Conservation (phyloP, 371 early-diverging fungal species). For the Mortierella sp. region DNA sequence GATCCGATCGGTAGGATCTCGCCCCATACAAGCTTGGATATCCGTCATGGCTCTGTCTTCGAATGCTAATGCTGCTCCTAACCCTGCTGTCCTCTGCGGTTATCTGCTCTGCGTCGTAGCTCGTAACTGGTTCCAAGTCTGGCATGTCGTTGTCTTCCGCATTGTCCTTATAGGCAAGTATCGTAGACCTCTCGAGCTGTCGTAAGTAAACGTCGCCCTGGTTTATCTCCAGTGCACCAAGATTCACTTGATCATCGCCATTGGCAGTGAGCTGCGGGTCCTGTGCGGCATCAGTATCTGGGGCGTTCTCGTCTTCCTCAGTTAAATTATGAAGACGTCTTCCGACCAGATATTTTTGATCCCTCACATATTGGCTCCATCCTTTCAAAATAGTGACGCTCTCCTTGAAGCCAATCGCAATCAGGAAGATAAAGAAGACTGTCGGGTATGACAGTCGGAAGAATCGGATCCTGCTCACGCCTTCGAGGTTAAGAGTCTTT, state of each 20-base stretch:
- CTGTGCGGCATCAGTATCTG: neutral
- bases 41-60: neutral
- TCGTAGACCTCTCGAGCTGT: neutral
- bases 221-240: neutral
- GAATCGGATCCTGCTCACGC: slow-evolving; percentile 32
- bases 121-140: slow-evolving; percentile 1
- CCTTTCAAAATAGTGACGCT: slow-evolving; percentile 51
- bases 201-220: neutral
- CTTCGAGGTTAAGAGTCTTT: slow-evolving; percentile 7
- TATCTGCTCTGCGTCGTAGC: neutral
- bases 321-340: slow-evolving; percentile 71
- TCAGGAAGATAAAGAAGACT: slow-evolving; percentile 40
- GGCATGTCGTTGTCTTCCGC: slow-evolving; percentile 12
- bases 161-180: neutral
- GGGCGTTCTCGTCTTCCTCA: slow-evolving; percentile 17
- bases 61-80: neutral
- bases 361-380: slow-evolving; percentile 67
- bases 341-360: slow-evolving; percentile 75
- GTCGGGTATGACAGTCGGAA: slow-evolving; percentile 58
- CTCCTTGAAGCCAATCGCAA: slow-evolving; percentile 43
- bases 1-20: no score
- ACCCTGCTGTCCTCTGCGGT: neutral
- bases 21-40: no score
- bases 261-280: neutral
- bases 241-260: neutral